Percentiles rank a stretch among this genome's conserved stretches.
These are phyloP conservation scores for Fusarium heterosporum DNA, from an alignment of 2,329 filamentous ascomycete genomes.

Conservation along the genomic window DNA sequence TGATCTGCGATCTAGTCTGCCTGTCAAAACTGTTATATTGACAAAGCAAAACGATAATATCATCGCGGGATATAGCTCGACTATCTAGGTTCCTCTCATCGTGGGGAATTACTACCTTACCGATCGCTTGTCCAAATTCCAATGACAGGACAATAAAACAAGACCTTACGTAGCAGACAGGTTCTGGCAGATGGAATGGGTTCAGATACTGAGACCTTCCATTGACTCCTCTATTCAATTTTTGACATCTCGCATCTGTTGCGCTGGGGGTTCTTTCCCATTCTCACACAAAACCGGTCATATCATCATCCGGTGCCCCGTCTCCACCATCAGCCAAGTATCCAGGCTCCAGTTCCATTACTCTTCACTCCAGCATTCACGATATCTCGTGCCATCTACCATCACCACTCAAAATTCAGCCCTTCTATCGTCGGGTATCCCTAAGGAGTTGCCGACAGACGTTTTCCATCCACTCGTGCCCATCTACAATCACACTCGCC, in stretches of 20 bases:
- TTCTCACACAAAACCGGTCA: slow-evolving; percentile 14
- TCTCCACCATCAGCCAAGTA: slow-evolving; percentile 21
- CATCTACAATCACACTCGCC: slow-evolving; percentile 38
- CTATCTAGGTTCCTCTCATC: slow-evolving; percentile 24
- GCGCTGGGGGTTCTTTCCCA: slow-evolving; percentile 17
- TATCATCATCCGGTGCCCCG: slow-evolving; percentile 1
- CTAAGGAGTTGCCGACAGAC: slow-evolving; percentile 32
- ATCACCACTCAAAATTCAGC: slow-evolving; percentile 41
- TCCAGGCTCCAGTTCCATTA: slow-evolving; percentile 16
- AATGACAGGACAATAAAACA: neutral
- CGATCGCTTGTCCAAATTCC: neutral
- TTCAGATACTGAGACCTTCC: neutral
- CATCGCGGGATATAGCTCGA: slow-evolving; percentile 21
- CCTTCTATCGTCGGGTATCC: slow-evolving; percentile 36
- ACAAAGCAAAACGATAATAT: slow-evolving; percentile 11
- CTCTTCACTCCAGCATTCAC: slow-evolving; percentile 16
- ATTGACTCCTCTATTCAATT: neutral
- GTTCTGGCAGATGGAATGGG: neutral
- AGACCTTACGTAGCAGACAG: too few species aligned
- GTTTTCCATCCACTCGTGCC: slow-evolving; percentile 34
- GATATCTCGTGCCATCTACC: slow-evolving; percentile 13
- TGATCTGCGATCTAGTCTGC: slow-evolving; percentile 12
- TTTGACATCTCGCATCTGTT: neutral
- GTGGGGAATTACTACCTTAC: slow-evolving; percentile 27
- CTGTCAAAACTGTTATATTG: neutral